A percentile compares a stretch with the other conserved stretches of the same genome.
These are phyloP conservation scores for Rhynchospora breviuscula DNA, from an alignment of 176 grass and related monocot species.

Conservation along the genomic window DNA sequence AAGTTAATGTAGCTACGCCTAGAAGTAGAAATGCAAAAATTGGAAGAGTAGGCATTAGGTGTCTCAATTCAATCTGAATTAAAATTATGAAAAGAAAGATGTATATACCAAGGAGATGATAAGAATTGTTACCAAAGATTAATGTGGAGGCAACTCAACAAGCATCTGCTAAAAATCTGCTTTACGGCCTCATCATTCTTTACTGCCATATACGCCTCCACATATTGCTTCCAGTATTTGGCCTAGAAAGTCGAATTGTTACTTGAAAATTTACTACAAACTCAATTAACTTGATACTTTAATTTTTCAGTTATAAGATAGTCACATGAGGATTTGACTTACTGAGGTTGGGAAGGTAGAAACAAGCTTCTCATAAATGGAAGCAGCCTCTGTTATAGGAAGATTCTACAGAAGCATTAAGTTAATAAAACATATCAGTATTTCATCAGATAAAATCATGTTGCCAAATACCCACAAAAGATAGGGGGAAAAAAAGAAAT, in stretches of 20 bases:
- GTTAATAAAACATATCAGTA: background rate
- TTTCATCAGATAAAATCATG: background rate
- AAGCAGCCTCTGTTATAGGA: constrained; percentile 56
- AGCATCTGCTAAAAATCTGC: constrained; percentile 91
- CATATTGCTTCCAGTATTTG: constrained; percentile 98
- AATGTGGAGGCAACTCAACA: constrained; percentile 83
- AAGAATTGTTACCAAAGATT: constrained; percentile 54
- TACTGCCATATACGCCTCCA: constrained; percentile 66
- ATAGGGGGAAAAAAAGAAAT: background rate
- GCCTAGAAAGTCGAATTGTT: constrained; percentile 29
- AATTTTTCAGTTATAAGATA: background rate
- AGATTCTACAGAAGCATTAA: constrained; percentile 42
- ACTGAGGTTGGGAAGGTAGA: constrained; percentile 71
- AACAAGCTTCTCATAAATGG: constrained; percentile 87
- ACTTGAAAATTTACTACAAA: background rate
- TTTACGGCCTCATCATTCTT: constrained; percentile 77
- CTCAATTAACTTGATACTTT: background rate
- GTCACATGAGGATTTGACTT: constrained; percentile 9
- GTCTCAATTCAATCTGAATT: background rate
- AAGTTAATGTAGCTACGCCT: constrained; percentile 95
- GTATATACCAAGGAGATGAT: background rate
- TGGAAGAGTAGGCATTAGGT: background rate
- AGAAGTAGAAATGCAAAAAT: constrained; percentile 25
- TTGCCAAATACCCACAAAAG: background rate
- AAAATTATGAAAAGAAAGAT: background rate